These are phyloP conservation scores for Orbilia ellipsospora DNA, from an alignment of 2,329 filamentous ascomycete species.

Conservation along the genomic window DNA sequence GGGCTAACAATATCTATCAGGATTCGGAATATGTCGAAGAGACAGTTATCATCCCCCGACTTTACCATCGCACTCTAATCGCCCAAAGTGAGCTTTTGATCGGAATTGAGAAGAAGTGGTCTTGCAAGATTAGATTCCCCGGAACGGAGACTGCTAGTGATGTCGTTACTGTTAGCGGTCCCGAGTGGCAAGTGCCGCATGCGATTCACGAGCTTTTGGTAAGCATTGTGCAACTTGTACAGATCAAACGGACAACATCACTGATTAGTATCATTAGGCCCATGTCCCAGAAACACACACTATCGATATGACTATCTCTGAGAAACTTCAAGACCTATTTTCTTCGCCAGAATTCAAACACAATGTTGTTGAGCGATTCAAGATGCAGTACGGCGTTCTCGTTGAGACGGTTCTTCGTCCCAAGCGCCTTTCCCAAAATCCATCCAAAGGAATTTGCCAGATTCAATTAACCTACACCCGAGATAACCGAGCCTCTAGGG, in stretches of 20 bases:
- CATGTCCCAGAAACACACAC: constrained; percentile 99
- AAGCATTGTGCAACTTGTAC: constrained; percentile 60
- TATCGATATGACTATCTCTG: constrained; percentile 80
- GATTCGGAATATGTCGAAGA: constrained; percentile 76
- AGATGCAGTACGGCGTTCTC: constrained; percentile 90
- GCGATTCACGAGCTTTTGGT: constrained; percentile 94
- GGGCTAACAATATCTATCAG: constrained; percentile 62
- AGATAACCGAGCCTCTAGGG: constrained; percentile 94
- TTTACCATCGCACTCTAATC: constrained; percentile 95
- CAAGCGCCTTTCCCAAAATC: constrained; percentile 68
- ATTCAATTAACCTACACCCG: constrained; percentile 87
- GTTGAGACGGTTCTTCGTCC: constrained; percentile 77
- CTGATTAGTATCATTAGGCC: constrained; percentile 68
- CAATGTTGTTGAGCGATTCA: constrained; percentile 84
- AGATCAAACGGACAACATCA: background rate
- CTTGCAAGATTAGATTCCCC: constrained; percentile 98
- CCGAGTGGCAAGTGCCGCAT: constrained; percentile 97
- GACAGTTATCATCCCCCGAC: constrained; percentile 65
- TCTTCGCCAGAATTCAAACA: constrained; percentile 82
- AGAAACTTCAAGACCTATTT: constrained; percentile 82
- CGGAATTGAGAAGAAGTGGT: constrained; percentile 97
- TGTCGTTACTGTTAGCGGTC: constrained; percentile 92
- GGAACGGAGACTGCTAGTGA: constrained; percentile 98
- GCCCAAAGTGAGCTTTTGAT: constrained; percentile 89
- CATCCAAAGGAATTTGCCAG: constrained; percentile 60